Base-by-base conservation (phyloP, 2,329 filamentous ascomycete genomes). In the Teratosphaeria pseudoeucalypti region DNA sequence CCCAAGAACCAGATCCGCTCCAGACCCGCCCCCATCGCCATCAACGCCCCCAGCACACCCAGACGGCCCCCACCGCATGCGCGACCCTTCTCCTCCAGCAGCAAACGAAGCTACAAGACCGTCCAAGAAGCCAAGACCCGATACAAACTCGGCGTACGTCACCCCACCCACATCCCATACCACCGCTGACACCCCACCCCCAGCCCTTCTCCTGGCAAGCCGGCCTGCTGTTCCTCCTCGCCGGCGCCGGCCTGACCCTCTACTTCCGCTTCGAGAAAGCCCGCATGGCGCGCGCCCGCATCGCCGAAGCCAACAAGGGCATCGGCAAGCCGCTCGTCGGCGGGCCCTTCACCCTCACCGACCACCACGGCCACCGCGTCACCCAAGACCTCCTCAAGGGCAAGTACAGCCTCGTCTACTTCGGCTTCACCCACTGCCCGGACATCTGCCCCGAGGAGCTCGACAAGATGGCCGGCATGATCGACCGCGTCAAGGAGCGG, bases 391-490 rank as follows among this genome's bases (percentile, higher is more conserved):
- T 92, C 74, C 81, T 97, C 79, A 88, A 87, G 79, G 94, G 94
- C 58, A 89, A 88, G 74, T 94, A 96, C 77, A 82, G 84, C 58
- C 75, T 95, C 76, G 88, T 97, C 43, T 99, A 99, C 78, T 99
- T 99, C 73, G 94, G 94, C 70, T 99, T 99, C 81, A 92, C 90
- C 9, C 92, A 96, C 75, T 99, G 94, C 74, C 94, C 94, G 27
- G 94, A 99, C 73, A 99, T 99, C 73, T 99, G 94, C 79, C 94
- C 94, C 37, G 94, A 99, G 71, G 94, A 99, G 77, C 87, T 99
- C 68, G 94, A 99, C 79, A 99, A 99, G 80, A 96, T 99, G 92
- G 89, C 92, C n/a, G 81, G 82, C 60, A 96, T 97, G 84, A 88
- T 95, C 71, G 91, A 99, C 71, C 79, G 79, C 61, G 81, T 86